Evolutionary conservation across 805 yeast species (phyloP).

Genomic region (Yamadazyma laniorum): DNA sequence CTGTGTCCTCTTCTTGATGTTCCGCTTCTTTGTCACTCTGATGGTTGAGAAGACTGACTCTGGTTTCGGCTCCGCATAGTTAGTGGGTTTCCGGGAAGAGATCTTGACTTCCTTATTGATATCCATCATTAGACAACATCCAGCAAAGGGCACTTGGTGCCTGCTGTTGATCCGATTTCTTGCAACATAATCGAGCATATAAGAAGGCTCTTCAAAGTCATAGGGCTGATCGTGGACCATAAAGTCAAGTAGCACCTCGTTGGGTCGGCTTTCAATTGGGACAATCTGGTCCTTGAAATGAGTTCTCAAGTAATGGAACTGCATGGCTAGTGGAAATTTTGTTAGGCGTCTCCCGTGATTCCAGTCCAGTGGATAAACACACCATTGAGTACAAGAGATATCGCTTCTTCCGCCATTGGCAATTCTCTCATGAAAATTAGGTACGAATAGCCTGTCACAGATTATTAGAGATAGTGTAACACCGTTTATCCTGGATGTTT

Average conservation of each 20-base stretch:
- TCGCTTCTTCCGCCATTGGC: not conserved
- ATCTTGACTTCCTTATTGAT: constrained; percentile 2
- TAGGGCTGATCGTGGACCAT: constrained; percentile 16
- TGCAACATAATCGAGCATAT: constrained; percentile 8
- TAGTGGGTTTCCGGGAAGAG: not conserved
- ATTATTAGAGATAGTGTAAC: constrained; percentile 16
- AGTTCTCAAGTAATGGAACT: constrained; percentile 19
- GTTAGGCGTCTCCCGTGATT: constrained; percentile 11
- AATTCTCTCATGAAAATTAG: constrained; percentile 4
- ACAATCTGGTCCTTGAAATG: constrained; percentile 5
- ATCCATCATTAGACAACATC: constrained; percentile 8
- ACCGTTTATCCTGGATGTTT: not conserved
- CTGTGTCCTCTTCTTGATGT: not conserved
- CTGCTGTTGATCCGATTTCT: constrained; percentile 9
- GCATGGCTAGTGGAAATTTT: constrained; percentile 26
- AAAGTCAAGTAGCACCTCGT: constrained; percentile 14
- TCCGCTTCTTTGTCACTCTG: not conserved
- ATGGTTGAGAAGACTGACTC: constrained; percentile 1
- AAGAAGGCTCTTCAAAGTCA: constrained; percentile 2
- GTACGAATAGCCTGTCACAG: constrained; percentile 12
- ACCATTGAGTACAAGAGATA: constrained; percentile 27
- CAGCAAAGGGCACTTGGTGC: not conserved
- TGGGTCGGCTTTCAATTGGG: constrained; percentile 2
- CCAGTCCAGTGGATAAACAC: constrained; percentile 12
- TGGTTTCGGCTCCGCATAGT: not conserved